Base-by-base conservation (phyloP, 768 basidiomycete genomes). In the Thelephora aurantiotincta region DNA sequence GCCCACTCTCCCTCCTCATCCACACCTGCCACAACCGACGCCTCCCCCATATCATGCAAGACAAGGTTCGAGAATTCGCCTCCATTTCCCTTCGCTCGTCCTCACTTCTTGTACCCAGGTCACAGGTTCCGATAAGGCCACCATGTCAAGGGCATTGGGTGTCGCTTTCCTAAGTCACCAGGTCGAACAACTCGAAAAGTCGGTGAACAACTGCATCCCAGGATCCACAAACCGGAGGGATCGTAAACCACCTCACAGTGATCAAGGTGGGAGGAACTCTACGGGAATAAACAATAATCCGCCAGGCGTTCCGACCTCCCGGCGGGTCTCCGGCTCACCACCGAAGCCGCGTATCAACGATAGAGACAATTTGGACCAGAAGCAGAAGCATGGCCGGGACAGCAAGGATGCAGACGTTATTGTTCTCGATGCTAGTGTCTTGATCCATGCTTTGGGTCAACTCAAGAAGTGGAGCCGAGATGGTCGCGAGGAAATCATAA, bases 91-190 rank as follows among this genome's bases (percentile, higher is more conserved):
- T 9, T 9, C 9, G 26, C 26, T 9, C 9, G 26, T 30, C 9
- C 26, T 30, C 9, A 30, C 26, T 30, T 9, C 9, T 30, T 30
- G 9, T 9, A 4, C 9, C 9, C 26, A 30, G 26, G 26, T 30
- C 26, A 4, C 26, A 30, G 26, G 26, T 30, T 4, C 26, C 14
- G 38, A 74, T 63, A 82, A 81, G 60, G 60, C 83, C 36, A 84
- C 84, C 49, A 85, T 91, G 83, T 89, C 87, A 48, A 76, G 80
- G 52, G 87, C 88, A 1, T 75, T 91, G 35, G 88, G 88, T 16
- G 86, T 87, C 23, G 88, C 88, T 2, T 89, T 89, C 60, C 73
- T 91, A 50, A 82, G 74, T 52, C 87, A 91, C 55, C 86, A 91
- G 56, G 88, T 91, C 38, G 84, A 89, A 55, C 82, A 89, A 57